Conservation (phyloP, 306 rosid species). For the Gillenia trifoliata region DNA sequence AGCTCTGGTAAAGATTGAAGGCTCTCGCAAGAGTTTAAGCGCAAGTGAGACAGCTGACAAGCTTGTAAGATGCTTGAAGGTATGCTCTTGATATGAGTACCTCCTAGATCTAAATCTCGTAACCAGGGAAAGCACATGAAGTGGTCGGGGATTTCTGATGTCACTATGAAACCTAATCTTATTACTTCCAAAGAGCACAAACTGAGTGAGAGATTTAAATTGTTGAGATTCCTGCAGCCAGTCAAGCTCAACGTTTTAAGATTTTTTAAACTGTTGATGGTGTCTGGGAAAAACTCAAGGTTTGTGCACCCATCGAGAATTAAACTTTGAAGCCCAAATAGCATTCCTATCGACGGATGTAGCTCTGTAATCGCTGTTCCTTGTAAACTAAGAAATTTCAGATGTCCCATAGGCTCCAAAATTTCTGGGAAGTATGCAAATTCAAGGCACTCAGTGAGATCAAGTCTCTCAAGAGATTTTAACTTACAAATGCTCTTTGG, state of each 20-base stretch:
- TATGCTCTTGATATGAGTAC: neutral
- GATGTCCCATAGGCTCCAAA: neutral
- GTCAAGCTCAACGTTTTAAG: neutral
- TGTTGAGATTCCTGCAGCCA: neutral
- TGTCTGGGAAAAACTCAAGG: neutral
- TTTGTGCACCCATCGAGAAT: neutral
- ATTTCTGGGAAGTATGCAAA: conserved; percentile 1
- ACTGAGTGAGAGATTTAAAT: neutral
- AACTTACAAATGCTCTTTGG: conserved; percentile 7
- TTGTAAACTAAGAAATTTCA: neutral
- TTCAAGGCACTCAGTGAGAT: neutral
- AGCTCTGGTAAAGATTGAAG: neutral
- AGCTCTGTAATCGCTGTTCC: neutral
- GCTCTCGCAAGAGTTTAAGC: neutral
- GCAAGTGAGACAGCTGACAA: neutral
- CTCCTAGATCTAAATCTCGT: neutral
- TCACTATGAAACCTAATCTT: neutral
- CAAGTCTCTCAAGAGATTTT: neutral
- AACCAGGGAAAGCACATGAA: neutral
- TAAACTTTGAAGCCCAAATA: neutral
- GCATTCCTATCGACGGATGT: neutral
- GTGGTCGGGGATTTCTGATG: neutral
- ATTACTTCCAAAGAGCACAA: neutral
- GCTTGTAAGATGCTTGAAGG: neutral
- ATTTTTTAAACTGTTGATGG: neutral